These are phyloP conservation scores for Yarrowia sp. DNA, from an alignment of 805 yeast species.

Conservation along the genomic window DNA sequence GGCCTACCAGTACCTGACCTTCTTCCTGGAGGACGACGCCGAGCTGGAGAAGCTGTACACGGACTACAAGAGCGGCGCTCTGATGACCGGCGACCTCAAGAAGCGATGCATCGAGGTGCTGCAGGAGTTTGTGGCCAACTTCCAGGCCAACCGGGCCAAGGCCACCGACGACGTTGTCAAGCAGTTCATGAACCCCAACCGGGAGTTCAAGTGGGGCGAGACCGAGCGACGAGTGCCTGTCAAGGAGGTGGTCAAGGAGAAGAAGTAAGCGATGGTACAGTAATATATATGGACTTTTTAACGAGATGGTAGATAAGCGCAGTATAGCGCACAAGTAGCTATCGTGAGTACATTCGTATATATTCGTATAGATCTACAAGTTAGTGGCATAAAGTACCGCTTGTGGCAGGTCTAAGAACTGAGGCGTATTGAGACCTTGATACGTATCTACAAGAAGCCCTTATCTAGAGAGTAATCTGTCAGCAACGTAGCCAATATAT, in stretches of 20 bases:
- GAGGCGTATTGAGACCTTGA: no score
- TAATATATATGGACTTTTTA: no score
- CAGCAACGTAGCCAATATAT: no score
- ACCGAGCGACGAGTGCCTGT: conserved; percentile 71
- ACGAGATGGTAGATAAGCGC: no score
- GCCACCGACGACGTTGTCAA: conserved; percentile 62
- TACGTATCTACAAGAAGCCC: no score
- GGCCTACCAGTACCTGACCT: conserved; percentile 86
- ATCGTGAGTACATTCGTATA: no score
- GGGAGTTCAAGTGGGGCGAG: conserved; percentile 71
- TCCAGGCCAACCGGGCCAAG: conserved; percentile 73
- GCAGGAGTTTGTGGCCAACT: conserved; percentile 72
- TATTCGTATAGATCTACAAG: no score
- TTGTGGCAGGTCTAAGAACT: no score
- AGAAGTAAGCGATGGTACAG: no score
- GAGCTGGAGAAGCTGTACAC: conserved; percentile 60
- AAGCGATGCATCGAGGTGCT: conserved; percentile 75
- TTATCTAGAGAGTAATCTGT: no score
- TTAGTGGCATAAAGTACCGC: no score
- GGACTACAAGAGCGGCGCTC: conserved; percentile 72
- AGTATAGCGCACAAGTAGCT: no score
- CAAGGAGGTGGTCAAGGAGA: conserved; percentile 48
- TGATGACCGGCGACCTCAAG: conserved; percentile 92
- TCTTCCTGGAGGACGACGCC: conserved; percentile 86
- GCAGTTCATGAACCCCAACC: conserved; percentile 65